Base-by-base conservation (phyloP, 192 early-diverging fungal genomes). In the Gigaspora rosea region DNA sequence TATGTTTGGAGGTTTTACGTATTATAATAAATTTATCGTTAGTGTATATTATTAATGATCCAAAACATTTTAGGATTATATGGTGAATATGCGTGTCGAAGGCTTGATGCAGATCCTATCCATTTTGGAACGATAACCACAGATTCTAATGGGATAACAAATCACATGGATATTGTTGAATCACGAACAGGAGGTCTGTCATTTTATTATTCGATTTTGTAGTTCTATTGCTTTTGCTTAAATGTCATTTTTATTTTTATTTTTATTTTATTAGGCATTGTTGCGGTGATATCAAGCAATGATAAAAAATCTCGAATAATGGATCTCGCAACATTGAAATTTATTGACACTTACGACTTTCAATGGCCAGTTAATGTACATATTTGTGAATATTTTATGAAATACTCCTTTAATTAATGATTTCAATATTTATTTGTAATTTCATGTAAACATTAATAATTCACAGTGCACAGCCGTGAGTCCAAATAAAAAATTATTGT, bases 361-460 rank as follows among this genome's bases (percentile, higher is more conserved):
- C 75, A 81, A 22, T 89, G 83, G 81, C 76, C 91, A 20, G 82
- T 88, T 15, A 92, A 92, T 83, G 89, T 89, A 84, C 80, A 81
- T 27, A 64, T 64, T 22, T 22, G 27, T 7, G n/a, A n/a, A n/a
- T 22, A 50, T 52, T 27, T 52, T 22, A 8, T 51, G 18, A 51
- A 16, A 20, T 79, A 15, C 47, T 18, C 52, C 4, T 57, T 84
- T 78, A 27, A 41, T 50, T 50, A 63, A 46, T 15, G 35, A 64
- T 22, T 64, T 27, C 62, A 64, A 64, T 36, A 64, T 36, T 48
- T 20, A 33, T 35, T 18, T 41, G 7, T 2, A 73, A 20, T 62
- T 73, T 74, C n/a, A 16, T 15, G 27, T 77, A 8, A 54, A 74
- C 15, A 8, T 71, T 51, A 3, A 73, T 22, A 46, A 22, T 63